phyloP scores from a whole-genome alignment of 2,329 filamentous ascomycete species.

The Talaromyces sp. region DNA sequence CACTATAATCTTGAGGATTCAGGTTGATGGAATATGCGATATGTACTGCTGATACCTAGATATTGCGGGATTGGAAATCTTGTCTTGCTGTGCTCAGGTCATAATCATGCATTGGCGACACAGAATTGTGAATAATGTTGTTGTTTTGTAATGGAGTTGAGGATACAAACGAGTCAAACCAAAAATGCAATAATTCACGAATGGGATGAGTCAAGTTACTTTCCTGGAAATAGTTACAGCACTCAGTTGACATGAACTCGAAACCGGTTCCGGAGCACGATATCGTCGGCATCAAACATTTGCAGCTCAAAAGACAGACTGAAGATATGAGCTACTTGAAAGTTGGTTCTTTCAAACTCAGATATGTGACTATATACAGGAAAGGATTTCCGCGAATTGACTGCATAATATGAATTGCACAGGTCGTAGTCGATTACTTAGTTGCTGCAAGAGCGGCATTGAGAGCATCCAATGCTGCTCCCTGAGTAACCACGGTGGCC shows the following conservation, averaged over 20 bases:
- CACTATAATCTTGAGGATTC: too few species aligned
- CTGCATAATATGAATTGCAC: background rate
- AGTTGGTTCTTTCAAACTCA: too few species aligned
- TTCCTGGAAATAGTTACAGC: too few species aligned
- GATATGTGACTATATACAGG: background rate
- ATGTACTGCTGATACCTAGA: background rate
- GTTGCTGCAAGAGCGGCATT: conserved; percentile 14
- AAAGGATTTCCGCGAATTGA: background rate
- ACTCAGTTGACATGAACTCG: too few species aligned
- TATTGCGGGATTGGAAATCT: background rate
- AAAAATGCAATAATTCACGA: background rate
- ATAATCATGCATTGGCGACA: background rate
- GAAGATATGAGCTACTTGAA: too few species aligned
- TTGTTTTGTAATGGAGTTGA: background rate
- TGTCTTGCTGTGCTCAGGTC: background rate
- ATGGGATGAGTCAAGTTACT: too few species aligned
- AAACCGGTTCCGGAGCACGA: too few species aligned
- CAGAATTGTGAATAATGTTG: background rate
- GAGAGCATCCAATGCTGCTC: conserved; percentile 13
- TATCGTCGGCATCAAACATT: too few species aligned
- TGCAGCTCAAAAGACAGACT: too few species aligned
- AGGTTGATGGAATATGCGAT: too few species aligned
- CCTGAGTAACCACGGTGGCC: conserved; percentile 8
- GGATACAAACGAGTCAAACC: background rate
- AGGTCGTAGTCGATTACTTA: background rate